Evolutionary conservation across 2,329 filamentous ascomycete genomes (phyloP).

Genomic region (Ascosphaera apis): DNA sequence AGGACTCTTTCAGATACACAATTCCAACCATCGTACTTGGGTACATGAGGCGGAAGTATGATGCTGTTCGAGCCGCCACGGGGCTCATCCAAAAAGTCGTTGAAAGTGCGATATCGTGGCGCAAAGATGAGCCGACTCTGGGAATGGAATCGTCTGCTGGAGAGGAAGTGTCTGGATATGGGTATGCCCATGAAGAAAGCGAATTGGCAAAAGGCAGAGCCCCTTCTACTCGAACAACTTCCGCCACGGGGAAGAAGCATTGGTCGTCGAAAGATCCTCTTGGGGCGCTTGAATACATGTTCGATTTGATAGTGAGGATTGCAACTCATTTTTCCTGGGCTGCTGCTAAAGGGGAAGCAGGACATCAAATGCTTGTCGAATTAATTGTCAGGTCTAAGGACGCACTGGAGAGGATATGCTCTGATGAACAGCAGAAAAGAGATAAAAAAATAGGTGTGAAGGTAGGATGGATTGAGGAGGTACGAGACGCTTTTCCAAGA

Average conservation of each 20-base stretch:
- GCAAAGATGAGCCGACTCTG: background rate
- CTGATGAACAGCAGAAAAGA: background rate
- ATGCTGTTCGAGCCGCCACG: background rate
- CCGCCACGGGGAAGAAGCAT: background rate
- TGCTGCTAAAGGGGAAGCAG: background rate
- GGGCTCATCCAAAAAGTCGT: background rate
- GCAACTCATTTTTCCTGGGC: background rate
- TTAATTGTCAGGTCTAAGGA: background rate
- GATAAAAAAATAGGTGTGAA: background rate
- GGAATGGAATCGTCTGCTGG: no score
- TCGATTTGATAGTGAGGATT: background rate
- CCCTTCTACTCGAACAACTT: background rate
- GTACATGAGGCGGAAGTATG: background rate
- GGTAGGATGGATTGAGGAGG: background rate
- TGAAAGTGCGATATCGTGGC: background rate
- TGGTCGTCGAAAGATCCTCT: background rate
- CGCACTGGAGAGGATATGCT: background rate
- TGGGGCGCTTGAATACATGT: background rate
- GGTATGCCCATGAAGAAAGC: background rate
- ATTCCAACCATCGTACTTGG: background rate
- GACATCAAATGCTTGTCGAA: background rate
- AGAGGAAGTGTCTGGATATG: background rate
- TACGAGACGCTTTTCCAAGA: background rate
- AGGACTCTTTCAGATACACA: background rate
- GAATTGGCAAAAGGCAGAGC: no score